Evolutionary conservation across 2,329 filamentous ascomycete species (phyloP).

Genomic region (Fusarium piperis): DNA sequence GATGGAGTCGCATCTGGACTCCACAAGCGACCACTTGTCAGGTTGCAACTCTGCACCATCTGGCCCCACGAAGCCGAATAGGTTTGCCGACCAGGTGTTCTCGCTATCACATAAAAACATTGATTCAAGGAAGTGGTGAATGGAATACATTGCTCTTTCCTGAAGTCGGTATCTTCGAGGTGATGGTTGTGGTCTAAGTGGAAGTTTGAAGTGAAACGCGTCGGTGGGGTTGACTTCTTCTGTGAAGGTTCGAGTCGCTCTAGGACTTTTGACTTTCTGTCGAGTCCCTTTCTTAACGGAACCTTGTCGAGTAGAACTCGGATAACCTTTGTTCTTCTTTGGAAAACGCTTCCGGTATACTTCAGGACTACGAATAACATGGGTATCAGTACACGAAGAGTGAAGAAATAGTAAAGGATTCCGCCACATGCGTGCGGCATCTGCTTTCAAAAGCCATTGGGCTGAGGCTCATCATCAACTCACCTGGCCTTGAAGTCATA

Average conservation of each 20-base stretch:
- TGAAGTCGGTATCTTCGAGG: not conserved
- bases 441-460: not conserved
- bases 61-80: not conserved
- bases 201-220: not conserved
- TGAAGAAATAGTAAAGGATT: not conserved
- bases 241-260: not conserved
- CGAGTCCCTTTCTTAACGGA: not conserved
- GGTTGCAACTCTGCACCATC: not conserved
- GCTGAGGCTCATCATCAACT: not conserved
- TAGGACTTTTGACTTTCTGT: not conserved
- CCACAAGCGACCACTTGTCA: not conserved
- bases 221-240: not conserved
- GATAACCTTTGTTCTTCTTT: not conserved
- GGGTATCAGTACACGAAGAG: not conserved
- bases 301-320: not conserved
- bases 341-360: not conserved
- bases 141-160: not conserved
- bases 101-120: not conserved
- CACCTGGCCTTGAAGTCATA: not conserved
- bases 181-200: not conserved
- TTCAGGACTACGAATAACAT: not conserved
- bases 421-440: not conserved
- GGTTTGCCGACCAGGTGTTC: not conserved
- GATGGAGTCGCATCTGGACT: not conserved
- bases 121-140: not conserved